Evolutionary conservation across 2,329 filamentous ascomycete genomes (phyloP), one percentile per base, ranked within the genome.

Genomic region (Magnaporthiopsis poae): DNA sequence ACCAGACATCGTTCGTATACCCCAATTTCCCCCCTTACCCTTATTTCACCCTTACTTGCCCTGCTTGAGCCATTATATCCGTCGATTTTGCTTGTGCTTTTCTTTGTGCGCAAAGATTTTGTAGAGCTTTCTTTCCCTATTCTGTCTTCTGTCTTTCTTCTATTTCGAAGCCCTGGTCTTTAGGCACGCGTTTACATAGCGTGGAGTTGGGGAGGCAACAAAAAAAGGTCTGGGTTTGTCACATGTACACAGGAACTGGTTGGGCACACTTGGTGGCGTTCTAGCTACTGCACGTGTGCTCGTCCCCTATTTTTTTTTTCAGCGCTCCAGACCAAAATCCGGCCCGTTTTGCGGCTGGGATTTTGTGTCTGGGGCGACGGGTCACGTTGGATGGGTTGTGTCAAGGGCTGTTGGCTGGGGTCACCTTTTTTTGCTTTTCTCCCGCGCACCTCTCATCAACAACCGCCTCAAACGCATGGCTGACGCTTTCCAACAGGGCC

Each of bases 1-100:
- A 90, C 71, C 95, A 99, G 80, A 99, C 94, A 73, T 93, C 90
- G 88, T 92, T 82, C 80, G 89, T 88, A 73, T 70, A 75, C 75
- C 71, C 67, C 69, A 8, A 31, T 56, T 56, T 56, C 4, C 46
- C 21, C n/a, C 21, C 46, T 56, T 56, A 56, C 9, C 46, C 46
- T 7, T 56, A 56, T 27, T 74, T 71, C 67, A 69, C 66, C 15
- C 62, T 69, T 64, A 63, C 68, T 1, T 71, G 66, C 61, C 67
- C 68, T 12, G 27, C 18, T 11, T 62, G 46, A 56, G 35, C 2
- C 18, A 5, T 5, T 29, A 31, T 61, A 61, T 8, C 27, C 60
- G 5, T 8, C 68, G 65, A 18, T 64, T 67, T 67, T 62, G 68
- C 60, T 66, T 69, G 71, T 70, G 68, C 61, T 63, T 68, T 63